These are phyloP conservation scores for Pyrenochaeta sp. DNA, from an alignment of 2,329 filamentous ascomycete genomes.

Conservation along the genomic window DNA sequence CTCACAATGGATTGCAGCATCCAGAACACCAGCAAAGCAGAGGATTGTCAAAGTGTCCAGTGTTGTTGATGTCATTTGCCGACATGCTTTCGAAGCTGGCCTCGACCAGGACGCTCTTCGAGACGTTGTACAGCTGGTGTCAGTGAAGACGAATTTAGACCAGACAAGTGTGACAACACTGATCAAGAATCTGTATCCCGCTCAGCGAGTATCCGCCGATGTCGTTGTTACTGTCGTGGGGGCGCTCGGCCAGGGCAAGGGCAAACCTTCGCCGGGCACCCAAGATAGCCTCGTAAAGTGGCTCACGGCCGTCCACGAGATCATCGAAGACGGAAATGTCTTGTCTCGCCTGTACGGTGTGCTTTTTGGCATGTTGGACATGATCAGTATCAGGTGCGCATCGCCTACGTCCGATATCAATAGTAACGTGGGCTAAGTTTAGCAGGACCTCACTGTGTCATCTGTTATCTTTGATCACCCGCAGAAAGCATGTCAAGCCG, in stretches of 20 bases:
- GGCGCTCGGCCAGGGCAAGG: constrained; percentile 77
- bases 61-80: constrained; percentile 69
- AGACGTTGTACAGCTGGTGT: constrained; percentile 72
- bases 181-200: constrained; percentile 78
- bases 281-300: constrained; percentile 79
- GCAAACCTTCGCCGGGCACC: constrained; percentile 75
- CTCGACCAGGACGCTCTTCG: constrained; percentile 68
- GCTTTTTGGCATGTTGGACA: constrained; percentile 83
- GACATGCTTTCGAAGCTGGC: constrained; percentile 72
- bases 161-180: constrained; percentile 76
- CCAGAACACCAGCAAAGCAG: constrained; percentile 67
- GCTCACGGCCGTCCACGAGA: constrained; percentile 78
- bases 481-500: constrained; percentile 82
- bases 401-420: constrained; percentile 8
- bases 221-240: constrained; percentile 73
- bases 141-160: constrained; percentile 73
- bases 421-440: constrained; percentile 31
- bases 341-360: constrained; percentile 77
- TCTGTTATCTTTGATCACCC: constrained; percentile 78
- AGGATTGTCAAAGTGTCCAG: constrained; percentile 69
- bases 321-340: constrained; percentile 69
- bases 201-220: constrained; percentile 67
- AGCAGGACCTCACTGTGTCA: constrained; percentile 69
- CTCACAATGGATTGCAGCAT: constrained; percentile 44
- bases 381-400: constrained; percentile 73